Evolutionary conservation across 2,329 filamentous ascomycete species (phyloP).

Genomic region (Fusarium pseudonygamai): DNA sequence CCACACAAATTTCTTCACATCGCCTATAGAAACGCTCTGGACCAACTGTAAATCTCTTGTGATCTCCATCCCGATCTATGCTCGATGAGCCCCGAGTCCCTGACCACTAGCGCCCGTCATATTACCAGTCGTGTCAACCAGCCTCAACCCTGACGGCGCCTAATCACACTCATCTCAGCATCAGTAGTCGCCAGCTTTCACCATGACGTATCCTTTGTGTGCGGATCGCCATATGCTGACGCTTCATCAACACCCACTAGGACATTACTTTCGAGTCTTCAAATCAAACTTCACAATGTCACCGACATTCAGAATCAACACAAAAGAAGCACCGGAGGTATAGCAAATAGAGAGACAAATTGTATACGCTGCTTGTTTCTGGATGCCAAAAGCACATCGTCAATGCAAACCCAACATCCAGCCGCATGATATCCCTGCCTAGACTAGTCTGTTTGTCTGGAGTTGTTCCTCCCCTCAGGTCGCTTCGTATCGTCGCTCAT

Average conservation of each 20-base stretch:
- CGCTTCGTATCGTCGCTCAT: slow-evolving; percentile 41
- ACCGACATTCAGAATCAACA: not conserved
- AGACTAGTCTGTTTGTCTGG: slow-evolving; percentile 52
- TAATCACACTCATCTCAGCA: slow-evolving; percentile 11
- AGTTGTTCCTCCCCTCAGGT: slow-evolving; percentile 44
- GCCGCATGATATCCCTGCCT: slow-evolving; percentile 51
- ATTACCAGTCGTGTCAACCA: slow-evolving; percentile 1
- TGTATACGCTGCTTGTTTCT: slow-evolving; percentile 46
- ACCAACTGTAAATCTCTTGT: not conserved
- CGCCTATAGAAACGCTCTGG: not conserved
- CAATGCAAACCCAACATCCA: slow-evolving; percentile 53
- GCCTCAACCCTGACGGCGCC: slow-evolving; percentile 18
- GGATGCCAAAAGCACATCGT: slow-evolving; percentile 46
- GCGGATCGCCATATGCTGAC: not conserved
- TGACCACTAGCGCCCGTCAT: slow-evolving; percentile 19
- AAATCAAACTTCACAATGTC: not conserved
- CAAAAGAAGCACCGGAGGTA: not conserved
- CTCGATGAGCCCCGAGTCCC: not conserved
- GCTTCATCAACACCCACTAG: not conserved
- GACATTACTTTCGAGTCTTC: not conserved
- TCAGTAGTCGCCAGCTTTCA: not conserved
- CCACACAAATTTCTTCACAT: not conserved
- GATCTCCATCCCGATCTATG: slow-evolving; percentile 8
- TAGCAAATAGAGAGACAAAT: slow-evolving; percentile 40
- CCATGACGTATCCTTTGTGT: slow-evolving; percentile 16